Conservation (phyloP, 2,329 filamentous ascomycete genomes). For the Colletotrichum sublineola region DNA sequence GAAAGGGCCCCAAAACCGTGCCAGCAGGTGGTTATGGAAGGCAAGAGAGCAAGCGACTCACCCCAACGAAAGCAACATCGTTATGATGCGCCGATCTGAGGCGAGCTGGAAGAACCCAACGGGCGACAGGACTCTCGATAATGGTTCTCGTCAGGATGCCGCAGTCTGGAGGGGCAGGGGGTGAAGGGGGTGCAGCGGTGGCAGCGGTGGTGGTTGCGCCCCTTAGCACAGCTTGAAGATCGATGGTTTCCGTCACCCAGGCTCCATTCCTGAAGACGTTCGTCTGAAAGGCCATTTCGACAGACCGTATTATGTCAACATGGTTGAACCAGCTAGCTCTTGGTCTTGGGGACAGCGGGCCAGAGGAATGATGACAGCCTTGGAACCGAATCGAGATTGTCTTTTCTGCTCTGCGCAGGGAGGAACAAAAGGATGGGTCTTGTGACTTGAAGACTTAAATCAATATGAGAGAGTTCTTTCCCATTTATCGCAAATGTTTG, state of each 20-base stretch:
- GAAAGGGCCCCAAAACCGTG: constrained; percentile 13
- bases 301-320: constrained; percentile 24
- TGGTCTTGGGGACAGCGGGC: not conserved
- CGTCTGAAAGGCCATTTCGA: constrained; percentile 59
- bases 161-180: constrained; percentile 63
- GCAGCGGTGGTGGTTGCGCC: constrained; percentile 49
- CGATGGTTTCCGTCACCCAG: constrained; percentile 69
- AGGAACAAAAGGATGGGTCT: constrained; percentile 5
- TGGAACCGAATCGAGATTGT: not conserved
- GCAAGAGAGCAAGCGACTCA: constrained; percentile 57
- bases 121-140: constrained; percentile 79
- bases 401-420: not conserved
- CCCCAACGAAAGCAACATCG: constrained; percentile 88
- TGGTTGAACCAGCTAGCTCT: constrained; percentile 23
- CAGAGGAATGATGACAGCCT: not conserved
- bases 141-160: constrained; percentile 86
- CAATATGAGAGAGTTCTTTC: not conserved
- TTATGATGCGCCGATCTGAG: constrained; percentile 78
- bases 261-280: constrained; percentile 66
- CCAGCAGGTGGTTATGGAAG: constrained; percentile 7
- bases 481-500: not conserved
- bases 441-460: constrained; percentile 11
- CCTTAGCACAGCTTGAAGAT: constrained; percentile 58
- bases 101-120: constrained; percentile 83
- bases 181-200: constrained; percentile 47